Percentiles rank a stretch among this genome's conserved stretches.
Evolutionary conservation across 805 yeast genomes (phyloP).

Genomic region (Wickerhamomyces subpelliculosus): DNA sequence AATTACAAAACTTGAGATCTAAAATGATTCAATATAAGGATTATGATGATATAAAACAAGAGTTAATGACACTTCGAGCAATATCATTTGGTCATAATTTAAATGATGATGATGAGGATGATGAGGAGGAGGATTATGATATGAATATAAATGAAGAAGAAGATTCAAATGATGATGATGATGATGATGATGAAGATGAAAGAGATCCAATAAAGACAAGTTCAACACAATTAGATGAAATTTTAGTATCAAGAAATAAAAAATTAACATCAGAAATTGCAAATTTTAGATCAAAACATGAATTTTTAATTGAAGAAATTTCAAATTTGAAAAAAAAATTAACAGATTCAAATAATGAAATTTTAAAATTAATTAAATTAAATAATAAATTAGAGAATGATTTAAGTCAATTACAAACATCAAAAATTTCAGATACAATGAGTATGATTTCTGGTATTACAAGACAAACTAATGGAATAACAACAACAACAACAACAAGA

Average conservation of each 20-base stretch:
- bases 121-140: constrained; percentile 14
- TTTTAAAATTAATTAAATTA: constrained; percentile 34
- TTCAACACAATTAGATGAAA: constrained; percentile 39
- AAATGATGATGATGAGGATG: constrained; percentile 24
- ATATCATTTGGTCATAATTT: constrained; percentile 62
- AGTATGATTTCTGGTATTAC: constrained; percentile 57
- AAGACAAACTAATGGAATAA: constrained; percentile 27
- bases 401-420: constrained; percentile 49
- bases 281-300: constrained; percentile 53
- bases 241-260: constrained; percentile 64
- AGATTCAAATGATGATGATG: constrained; percentile 14
- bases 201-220: constrained; percentile 18
- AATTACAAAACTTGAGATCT: constrained; percentile 41
- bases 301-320: constrained; percentile 35
- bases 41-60: constrained; percentile 76
- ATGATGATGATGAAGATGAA: constrained; percentile 24
- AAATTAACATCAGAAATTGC: constrained; percentile 66
- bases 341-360: constrained; percentile 26
- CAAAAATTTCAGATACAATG: constrained; percentile 38
- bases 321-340: constrained; percentile 33
- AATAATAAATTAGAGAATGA: constrained; percentile 72
- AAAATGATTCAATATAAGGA: constrained; percentile 50
- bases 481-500: constrained; percentile 21
- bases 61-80: constrained; percentile 62
- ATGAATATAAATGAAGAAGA: background rate